Conservation (phyloP, 2,329 filamentous ascomycete species). For the Hypoxylon sp. region DNA sequence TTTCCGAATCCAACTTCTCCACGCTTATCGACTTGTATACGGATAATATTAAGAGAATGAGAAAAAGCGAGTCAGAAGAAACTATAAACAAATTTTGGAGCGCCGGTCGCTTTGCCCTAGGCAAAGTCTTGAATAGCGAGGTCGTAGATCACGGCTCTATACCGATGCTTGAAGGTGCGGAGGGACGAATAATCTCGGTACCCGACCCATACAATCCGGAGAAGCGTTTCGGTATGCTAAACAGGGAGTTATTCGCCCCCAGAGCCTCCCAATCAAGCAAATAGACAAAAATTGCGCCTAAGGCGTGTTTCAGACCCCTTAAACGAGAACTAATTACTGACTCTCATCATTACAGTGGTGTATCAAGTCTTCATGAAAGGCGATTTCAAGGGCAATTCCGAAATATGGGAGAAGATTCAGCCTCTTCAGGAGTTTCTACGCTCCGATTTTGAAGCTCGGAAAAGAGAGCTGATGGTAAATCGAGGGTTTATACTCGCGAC, state of each 20-base stretch:
- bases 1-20: background rate
- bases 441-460: background rate
- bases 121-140: background rate
- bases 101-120: background rate
- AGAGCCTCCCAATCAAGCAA: no score
- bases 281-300: no score
- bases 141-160: background rate
- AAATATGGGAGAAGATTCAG: background rate
- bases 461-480: background rate
- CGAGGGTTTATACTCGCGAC: background rate
- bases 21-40: background rate
- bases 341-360: background rate
- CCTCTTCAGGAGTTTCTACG: background rate
- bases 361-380: background rate
- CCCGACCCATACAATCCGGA: background rate
- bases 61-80: no score
- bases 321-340: background rate
- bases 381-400: no score
- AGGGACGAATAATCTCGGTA: background rate
- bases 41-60: background rate
- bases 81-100: background rate
- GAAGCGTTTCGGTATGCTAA: background rate
- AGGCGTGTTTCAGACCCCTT: no score
- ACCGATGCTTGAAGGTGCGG: background rate
- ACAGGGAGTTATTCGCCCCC: background rate